Base-by-base conservation (phyloP, 208 protist genomes). In the Acanthamoeba sp. region DNA sequence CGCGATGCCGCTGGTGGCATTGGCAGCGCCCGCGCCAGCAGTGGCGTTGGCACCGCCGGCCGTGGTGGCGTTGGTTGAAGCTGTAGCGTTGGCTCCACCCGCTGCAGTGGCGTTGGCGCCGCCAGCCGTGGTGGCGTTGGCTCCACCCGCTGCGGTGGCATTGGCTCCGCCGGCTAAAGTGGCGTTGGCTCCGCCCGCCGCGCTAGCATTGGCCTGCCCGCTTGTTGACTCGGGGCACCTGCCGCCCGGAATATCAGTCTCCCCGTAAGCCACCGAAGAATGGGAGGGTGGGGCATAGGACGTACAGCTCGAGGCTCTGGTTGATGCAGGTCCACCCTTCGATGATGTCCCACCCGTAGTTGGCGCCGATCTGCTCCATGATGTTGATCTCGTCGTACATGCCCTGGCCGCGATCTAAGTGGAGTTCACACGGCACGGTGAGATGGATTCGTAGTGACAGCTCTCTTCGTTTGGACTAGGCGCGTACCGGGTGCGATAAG, bases 331-430 rank as follows among this genome's bases (percentile, higher is more conserved):
- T 32, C 73, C 73, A 84, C 2, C 73, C 73, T 34, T 84, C 40
- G 22, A 84, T 22, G 73, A 84, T 52, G n/a, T 84, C 42, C 73
- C 73, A 84, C 16, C 73, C 73, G 73, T 84, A 84, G 42, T 84
- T 84, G 73, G 73, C 73, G 0, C 73, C 73, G 73, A 84, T 84
- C 40, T 45, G 20, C 40, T 84, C 27, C 73, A 84, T 84, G 73
- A 84, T 55, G 73, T 84, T 84, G 73, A 84, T 29, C 73, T 84
- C 73, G 1, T 84, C 73, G 42, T 84, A 84, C 73, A 0, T 4
- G 34, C 5, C 10, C 73, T 84, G 27, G 10, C 73, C 73, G 0
- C 42, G 34, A 52, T 84, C 73, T 80, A 80, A 7, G 18, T 32
- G n/a, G 0, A 69, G 0, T 6, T 16, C 59, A 32, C 59, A 7